These are phyloP conservation scores for Starmerella stellata DNA, from an alignment of 805 yeast genomes.

Conservation along the genomic window DNA sequence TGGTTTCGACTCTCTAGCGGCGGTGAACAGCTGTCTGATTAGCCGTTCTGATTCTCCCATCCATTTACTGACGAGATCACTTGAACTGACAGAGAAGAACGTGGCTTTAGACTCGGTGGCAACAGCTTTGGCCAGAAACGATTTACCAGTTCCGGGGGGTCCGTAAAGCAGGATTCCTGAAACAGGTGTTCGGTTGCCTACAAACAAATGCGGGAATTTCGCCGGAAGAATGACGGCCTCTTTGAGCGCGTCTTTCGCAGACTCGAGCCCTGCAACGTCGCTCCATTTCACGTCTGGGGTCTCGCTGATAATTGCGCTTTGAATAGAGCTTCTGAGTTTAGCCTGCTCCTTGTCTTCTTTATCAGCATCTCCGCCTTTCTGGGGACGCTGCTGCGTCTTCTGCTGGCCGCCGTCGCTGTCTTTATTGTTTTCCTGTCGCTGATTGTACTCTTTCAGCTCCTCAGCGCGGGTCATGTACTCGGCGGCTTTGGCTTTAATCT, in stretches of 20 bases:
- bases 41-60: constrained; percentile 97
- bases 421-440: constrained; percentile 35
- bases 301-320: constrained; percentile 80
- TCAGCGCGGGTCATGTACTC: constrained; percentile 89
- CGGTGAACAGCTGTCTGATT: constrained; percentile 80
- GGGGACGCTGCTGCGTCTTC: constrained; percentile 24
- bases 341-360: constrained; percentile 70
- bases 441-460: constrained; percentile 75
- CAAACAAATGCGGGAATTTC: constrained; percentile 84
- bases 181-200: constrained; percentile 85
- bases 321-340: constrained; percentile 73
- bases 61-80: constrained; percentile 94
- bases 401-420: constrained; percentile 31
- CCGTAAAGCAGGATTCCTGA: constrained; percentile 77
- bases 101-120: constrained; percentile 98
- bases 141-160: constrained; percentile 97
- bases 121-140: constrained; percentile 91
- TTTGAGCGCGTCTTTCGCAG: constrained; percentile 88
- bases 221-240: constrained; percentile 96
- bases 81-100: constrained; percentile 86
- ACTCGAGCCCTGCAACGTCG: constrained; percentile 89
- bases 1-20: constrained; percentile 95
- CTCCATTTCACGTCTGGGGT: constrained; percentile 87
- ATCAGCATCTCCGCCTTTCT: constrained; percentile 30
- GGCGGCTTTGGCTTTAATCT: constrained; percentile 71